Percentiles rank a stretch among this genome's conserved stretches.
Evolutionary conservation across 139 green algal species (phyloP).

Genomic region (Edaphochlamys debaryana): DNA sequence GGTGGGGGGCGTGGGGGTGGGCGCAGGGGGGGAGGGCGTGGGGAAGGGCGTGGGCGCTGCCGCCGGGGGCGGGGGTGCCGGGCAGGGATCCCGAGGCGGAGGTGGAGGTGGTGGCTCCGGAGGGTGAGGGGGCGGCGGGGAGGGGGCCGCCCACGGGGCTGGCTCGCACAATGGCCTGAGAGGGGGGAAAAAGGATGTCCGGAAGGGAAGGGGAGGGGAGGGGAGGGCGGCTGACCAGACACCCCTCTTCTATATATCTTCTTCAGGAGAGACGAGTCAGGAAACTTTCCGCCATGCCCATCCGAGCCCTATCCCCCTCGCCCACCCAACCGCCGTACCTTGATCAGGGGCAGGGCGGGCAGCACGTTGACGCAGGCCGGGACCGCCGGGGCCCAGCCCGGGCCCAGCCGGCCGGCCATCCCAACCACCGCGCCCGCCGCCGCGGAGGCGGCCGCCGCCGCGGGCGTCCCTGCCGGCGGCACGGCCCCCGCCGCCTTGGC

Average conservation of each 20-base stretch:
- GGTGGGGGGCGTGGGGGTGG: background rate
- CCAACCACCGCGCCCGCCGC: too few species aligned
- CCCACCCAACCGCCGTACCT: too few species aligned
- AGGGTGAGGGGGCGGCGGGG: background rate
- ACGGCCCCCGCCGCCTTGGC: background rate
- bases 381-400: background rate
- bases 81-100: background rate
- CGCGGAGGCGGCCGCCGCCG: background rate
- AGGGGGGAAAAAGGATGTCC: too few species aligned
- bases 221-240: too few species aligned
- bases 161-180: background rate
- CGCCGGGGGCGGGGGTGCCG: background rate
- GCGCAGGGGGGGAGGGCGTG: too few species aligned
- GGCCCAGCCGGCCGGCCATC: conserved; percentile 1
- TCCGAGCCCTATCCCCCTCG: too few species aligned
- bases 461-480: background rate
- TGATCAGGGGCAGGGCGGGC: conserved; percentile 46
- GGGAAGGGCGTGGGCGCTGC: too few species aligned
- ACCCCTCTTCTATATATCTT: too few species aligned
- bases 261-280: too few species aligned
- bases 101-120: background rate
- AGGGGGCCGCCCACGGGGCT: background rate
- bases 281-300: too few species aligned
- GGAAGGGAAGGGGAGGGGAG: too few species aligned
- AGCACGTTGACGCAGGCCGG: conserved; percentile 43